Conservation (phyloP, 306 rosid genomes). For the Gynostemma pentaphyllum region DNA sequence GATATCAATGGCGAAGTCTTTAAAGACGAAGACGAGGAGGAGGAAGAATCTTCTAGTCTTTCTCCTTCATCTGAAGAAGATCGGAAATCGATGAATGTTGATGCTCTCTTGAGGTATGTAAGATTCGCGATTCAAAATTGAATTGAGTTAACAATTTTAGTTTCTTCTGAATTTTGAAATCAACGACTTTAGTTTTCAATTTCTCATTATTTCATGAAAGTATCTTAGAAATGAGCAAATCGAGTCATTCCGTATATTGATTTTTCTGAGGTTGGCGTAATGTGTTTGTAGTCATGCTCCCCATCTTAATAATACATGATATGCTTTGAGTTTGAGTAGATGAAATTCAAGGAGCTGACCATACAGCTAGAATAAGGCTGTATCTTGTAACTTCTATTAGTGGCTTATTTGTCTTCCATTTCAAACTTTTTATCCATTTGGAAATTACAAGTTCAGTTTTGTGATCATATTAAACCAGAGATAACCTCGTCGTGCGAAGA, state of each 20-base stretch:
- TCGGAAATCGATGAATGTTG: slow-evolving; percentile 70
- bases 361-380: background rate
- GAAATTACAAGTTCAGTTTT: background rate
- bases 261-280: background rate
- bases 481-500: slow-evolving; percentile 62
- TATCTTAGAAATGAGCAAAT: background rate
- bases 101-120: slow-evolving; percentile 60
- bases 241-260: background rate
- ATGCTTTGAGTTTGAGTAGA: background rate
- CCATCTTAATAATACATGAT: background rate
- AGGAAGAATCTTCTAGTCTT: background rate
- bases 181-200: background rate
- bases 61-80: slow-evolving; percentile 24
- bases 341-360: background rate
- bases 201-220: background rate
- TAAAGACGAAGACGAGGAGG: slow-evolving; percentile 11
- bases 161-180: background rate
- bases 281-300: background rate
- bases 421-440: background rate
- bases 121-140: background rate
- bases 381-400: background rate
- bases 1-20: slow-evolving; percentile 17
- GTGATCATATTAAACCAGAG: slow-evolving; percentile 25
- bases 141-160: background rate
- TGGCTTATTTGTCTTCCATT: background rate